Evolutionary conservation across 2,329 filamentous ascomycete genomes (phyloP).

Genomic region (Aschersonia sp.): DNA sequence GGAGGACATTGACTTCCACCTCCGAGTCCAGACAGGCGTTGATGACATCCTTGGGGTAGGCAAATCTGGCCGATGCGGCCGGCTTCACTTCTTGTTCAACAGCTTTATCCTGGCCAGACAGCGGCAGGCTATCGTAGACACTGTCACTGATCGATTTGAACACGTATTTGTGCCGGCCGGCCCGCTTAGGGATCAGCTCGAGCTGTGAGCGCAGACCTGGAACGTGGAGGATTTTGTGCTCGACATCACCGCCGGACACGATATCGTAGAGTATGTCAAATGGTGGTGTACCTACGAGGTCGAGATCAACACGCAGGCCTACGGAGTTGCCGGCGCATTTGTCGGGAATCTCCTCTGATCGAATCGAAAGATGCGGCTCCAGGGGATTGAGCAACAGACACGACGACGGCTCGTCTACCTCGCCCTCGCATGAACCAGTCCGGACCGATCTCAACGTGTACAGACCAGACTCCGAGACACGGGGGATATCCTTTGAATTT

Average conservation of each 20-base stretch:
- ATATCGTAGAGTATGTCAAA: conserved; percentile 73
- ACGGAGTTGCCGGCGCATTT: conserved; percentile 92
- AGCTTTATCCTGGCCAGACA: conserved; percentile 46
- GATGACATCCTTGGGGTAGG: conserved; percentile 35
- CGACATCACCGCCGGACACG: conserved; percentile 43
- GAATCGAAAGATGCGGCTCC: conserved; percentile 63
- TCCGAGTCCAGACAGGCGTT: conserved; percentile 74
- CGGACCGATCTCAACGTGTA: conserved; percentile 73
- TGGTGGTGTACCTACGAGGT: conserved; percentile 82
- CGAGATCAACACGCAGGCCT: conserved; percentile 74
- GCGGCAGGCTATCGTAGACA: conserved; percentile 56
- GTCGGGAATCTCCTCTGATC: conserved; percentile 72
- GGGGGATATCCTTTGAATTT: conserved; percentile 46
- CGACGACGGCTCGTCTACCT: conserved; percentile 86
- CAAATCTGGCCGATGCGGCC: conserved; percentile 66
- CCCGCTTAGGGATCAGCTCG: conserved; percentile 65
- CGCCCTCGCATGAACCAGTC: conserved; percentile 70
- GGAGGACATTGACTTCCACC: conserved; percentile 56
- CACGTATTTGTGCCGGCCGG: conserved; percentile 75
- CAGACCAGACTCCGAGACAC: conserved; percentile 63
- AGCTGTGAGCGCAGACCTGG: conserved; percentile 69
- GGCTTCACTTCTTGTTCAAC: conserved; percentile 89
- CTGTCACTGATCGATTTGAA: conserved; percentile 71
- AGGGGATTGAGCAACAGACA: conserved; percentile 85
- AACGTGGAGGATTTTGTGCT: conserved; percentile 41